phyloP scores from a whole-genome alignment of 352 stramenopile genomes.

The Pythium phragmitis region DNA sequence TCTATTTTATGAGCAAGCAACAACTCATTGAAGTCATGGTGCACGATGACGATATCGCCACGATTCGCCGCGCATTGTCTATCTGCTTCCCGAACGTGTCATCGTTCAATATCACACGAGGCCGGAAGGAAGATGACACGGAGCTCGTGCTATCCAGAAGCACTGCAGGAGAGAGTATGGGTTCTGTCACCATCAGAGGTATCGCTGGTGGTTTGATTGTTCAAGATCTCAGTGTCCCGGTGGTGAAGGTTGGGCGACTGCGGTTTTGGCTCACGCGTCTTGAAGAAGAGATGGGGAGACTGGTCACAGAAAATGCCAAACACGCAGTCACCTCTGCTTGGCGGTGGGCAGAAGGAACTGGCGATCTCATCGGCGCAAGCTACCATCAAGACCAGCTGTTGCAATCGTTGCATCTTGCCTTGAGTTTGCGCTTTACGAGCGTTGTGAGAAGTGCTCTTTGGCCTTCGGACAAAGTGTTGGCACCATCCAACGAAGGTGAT shows the following conservation, averaged over 20 bases:
- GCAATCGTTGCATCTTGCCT: conserved; percentile 34
- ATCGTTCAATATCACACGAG: conserved; percentile 35
- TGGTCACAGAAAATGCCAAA: conserved; percentile 43
- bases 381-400: conserved; percentile 24
- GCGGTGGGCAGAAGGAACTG: background rate
- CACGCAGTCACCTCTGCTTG: conserved; percentile 18
- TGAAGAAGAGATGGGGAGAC: conserved; percentile 53
- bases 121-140: conserved; percentile 15
- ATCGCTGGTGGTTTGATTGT: background rate
- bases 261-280: conserved; percentile 67
- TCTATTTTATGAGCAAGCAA: conserved; percentile 42
- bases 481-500: background rate
- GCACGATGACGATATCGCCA: conserved; percentile 36
- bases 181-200: conserved; percentile 17
- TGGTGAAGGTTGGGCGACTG: conserved; percentile 67
- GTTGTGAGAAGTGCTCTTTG: conserved; percentile 19
- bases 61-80: conserved; percentile 32
- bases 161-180: background rate
- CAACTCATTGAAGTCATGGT: conserved; percentile 42
- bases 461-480: background rate
- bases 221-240: conserved; percentile 29
- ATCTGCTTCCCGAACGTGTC: conserved; percentile 43
- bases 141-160: background rate
- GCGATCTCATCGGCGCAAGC: background rate
- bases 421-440: conserved; percentile 34